These are phyloP conservation scores for Phytopythium litorale DNA, from an alignment of 352 stramenopile species.

Conservation along the genomic window DNA sequence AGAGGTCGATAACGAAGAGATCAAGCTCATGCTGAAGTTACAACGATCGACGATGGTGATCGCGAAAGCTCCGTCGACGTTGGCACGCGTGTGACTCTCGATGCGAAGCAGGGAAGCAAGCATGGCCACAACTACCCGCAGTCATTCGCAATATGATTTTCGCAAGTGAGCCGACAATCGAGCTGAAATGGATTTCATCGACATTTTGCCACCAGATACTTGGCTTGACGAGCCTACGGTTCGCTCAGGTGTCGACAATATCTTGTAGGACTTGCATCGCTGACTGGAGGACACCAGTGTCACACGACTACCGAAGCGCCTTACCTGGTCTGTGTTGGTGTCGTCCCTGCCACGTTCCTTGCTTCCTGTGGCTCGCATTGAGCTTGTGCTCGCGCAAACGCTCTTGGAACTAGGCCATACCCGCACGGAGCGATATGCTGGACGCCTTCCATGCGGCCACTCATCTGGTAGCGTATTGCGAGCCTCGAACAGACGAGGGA, in stretches of 20 bases:
- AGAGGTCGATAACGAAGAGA: no score
- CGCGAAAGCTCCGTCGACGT: background rate
- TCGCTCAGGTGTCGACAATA: background rate
- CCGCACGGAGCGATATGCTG: background rate
- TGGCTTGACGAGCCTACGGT: background rate
- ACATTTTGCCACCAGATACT: no score
- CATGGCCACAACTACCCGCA: background rate
- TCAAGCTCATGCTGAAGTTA: no score
- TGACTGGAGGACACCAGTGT: background rate
- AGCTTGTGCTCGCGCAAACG: background rate
- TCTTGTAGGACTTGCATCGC: background rate
- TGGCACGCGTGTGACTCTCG: background rate
- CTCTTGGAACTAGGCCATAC: background rate
- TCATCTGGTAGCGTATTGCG: background rate
- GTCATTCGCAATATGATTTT: background rate
- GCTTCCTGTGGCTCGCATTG: background rate
- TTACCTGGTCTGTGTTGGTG: background rate
- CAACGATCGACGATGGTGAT: no score
- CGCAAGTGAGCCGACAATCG: background rate
- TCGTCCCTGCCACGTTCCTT: background rate
- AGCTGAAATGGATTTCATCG: background rate
- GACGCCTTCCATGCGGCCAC: background rate
- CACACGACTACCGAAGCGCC: background rate
- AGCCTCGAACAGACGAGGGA: background rate
- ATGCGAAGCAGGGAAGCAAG: background rate